phyloP scores from a whole-genome alignment of 1,284 basidiomycete genomes.

The Sanguinoderma infundibulare region DNA sequence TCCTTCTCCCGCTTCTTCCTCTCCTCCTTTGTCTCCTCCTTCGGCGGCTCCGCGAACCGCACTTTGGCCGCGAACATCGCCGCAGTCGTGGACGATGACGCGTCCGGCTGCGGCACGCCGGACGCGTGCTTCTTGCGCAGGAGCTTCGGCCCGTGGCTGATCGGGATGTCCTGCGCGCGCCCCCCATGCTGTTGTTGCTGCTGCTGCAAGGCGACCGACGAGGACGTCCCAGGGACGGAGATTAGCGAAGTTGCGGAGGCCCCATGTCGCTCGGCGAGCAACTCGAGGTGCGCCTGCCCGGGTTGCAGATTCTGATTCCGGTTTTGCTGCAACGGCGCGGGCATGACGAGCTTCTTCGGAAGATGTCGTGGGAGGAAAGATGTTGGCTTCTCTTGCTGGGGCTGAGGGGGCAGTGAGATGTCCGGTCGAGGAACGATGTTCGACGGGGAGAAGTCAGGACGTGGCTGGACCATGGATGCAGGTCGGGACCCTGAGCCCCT shows the following conservation, averaged over 20 bases:
- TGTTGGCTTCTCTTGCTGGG: constrained; percentile 15
- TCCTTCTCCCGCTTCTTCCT: constrained; percentile 25
- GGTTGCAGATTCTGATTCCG: constrained; percentile 22
- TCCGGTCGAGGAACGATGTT: constrained; percentile 28
- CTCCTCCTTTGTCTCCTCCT: constrained; percentile 28
- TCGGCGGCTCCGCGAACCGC: constrained; percentile 23
- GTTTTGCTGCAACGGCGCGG: constrained; percentile 49
- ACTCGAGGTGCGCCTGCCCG: constrained; percentile 17
- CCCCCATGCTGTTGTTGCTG: constrained; percentile 13
- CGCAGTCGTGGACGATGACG: constrained; percentile 22
- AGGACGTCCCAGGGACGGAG: neutral
- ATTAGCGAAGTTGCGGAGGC: constrained; percentile 1
- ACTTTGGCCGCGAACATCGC: constrained; percentile 31
- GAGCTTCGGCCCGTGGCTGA: constrained; percentile 28
- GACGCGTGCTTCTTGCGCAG: constrained; percentile 25
- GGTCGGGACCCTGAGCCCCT: constrained; percentile 7
- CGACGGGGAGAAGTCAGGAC: constrained; percentile 6
- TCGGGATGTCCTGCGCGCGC: constrained; percentile 27
- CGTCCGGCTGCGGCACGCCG: constrained; percentile 5
- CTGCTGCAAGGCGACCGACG: neutral
- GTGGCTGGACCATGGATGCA: constrained; percentile 4
- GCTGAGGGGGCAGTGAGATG: constrained; percentile 32
- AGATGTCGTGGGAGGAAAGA: constrained; percentile 47
- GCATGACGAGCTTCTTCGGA: constrained; percentile 71
- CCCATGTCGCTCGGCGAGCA: constrained; percentile 22